These are phyloP conservation scores for Epichloe elymi DNA, from an alignment of 2,329 filamentous ascomycete genomes.

Conservation along the genomic window DNA sequence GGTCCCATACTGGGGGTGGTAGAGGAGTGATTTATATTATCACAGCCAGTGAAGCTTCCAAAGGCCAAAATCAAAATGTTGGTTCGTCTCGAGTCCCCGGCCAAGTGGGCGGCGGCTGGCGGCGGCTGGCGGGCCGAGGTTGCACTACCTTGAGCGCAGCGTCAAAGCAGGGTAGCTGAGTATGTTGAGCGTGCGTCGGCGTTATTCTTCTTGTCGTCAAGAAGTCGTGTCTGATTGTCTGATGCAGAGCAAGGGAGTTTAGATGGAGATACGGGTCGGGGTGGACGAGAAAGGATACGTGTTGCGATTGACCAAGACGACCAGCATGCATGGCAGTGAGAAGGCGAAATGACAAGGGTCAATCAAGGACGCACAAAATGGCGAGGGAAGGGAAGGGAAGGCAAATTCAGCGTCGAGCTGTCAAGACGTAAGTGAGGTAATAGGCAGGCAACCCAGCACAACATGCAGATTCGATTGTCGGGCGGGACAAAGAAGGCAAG, in stretches of 20 bases:
- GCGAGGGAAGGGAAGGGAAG: not conserved
- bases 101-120: not conserved
- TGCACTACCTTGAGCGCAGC: not conserved
- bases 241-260: not conserved
- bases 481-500: too few species aligned
- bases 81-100: not conserved
- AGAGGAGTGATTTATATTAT: not conserved
- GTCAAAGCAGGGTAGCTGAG: not conserved
- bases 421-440: not conserved
- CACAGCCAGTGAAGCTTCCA: not conserved
- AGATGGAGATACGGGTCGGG: not conserved
- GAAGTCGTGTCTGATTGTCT: not conserved
- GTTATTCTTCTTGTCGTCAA: not conserved
- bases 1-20: conserved; percentile 28
- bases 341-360: not conserved
- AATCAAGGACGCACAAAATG: not conserved
- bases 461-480: too few species aligned
- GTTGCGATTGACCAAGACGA: conserved; percentile 1
- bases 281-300: not conserved
- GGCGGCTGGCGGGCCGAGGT: not conserved
- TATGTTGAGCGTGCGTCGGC: not conserved
- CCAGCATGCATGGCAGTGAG: conserved; percentile 2
- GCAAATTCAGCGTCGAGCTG: not conserved
- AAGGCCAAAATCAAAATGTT: not conserved
- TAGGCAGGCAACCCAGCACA: too few species aligned